Base-by-base conservation (phyloP, 352 stramenopile species). In the Phytophthora agathidicida region DNA sequence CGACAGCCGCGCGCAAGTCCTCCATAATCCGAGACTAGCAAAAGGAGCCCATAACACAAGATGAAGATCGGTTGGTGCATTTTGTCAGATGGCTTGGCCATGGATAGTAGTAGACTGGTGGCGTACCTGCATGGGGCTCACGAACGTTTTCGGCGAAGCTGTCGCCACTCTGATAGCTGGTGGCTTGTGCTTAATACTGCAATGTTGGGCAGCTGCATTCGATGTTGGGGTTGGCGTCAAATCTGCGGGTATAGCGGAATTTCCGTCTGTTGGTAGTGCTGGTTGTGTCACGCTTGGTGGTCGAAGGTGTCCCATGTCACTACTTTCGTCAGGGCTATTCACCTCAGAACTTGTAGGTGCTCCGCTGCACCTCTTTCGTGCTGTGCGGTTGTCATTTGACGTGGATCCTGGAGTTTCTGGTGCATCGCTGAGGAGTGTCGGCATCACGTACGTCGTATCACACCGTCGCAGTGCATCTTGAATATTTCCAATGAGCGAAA, bases 381-480 rank as follows among this genome's bases (percentile, higher is more conserved):
- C 14, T 5, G 20, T 5, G 10, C 50, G 41, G 19, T 9, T 53
- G 26, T 16, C 37, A 31, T 17, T 65, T 9, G 33, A 43, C 3
- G 46, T 39, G 17, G 32, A 60, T 31, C 26, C 9, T 35, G 46
- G 31, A 23, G 33, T 54, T 16, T 24, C 37, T 20, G 36, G 27
- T 35, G 22, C 14, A 3, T 16, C 20, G 11, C 16, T 41, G 16
- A 66, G 58, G 30, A 72, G 51, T 32, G 24, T 54, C 4, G 80
- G 80, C 26, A 60, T 66, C 38, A 72, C 48, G 36, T 77, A 88
- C 26, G 74, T 85, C 8, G 73, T 75, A 50, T 89, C 83, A 46
- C 80, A 89, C 49, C 83, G 73, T 16, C 80, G 79, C 7, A 91
- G 65, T n/a, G 81, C 80, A 27, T 91, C 80, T 44, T 93, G 83